A percentile compares a stretch with the other conserved stretches of the same genome.
These are phyloP conservation scores for Citrus hindsii DNA, from an alignment of 345 rosid species.

Conservation along the genomic window DNA sequence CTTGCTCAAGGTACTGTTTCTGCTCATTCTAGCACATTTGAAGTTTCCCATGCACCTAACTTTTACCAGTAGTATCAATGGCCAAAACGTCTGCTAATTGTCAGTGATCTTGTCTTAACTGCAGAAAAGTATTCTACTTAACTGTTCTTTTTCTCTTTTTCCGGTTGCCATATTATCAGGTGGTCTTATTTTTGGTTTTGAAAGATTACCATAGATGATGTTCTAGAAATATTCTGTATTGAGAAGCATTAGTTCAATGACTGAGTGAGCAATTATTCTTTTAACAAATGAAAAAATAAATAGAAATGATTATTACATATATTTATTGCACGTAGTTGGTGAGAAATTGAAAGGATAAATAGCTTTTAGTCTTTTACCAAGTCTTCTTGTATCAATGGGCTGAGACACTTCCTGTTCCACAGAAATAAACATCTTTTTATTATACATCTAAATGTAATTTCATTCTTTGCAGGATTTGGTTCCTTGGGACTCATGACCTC, in stretches of 20 bases:
- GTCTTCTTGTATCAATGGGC: neutral
- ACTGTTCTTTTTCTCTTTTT: neutral
- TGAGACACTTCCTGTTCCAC: neutral
- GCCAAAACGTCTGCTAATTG: neutral
- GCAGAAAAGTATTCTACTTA: neutral
- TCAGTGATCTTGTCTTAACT: neutral
- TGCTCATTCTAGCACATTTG: neutral
- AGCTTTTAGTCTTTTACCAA: neutral
- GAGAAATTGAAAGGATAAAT: neutral
- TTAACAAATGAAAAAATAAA: neutral
- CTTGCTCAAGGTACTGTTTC: conserved; percentile 80
- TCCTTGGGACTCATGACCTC: conserved; percentile 98
- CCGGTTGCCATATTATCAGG: neutral
- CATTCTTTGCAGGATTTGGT: conserved; percentile 73
- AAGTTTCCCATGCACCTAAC: neutral
- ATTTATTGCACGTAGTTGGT: neutral
- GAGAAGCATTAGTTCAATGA: neutral
- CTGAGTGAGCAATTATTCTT: neutral
- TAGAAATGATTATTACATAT: neutral
- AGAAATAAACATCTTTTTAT: neutral
- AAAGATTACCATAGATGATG: neutral
- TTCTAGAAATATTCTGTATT: neutral
- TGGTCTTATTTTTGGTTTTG: neutral
- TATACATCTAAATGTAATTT: conserved; percentile 11
- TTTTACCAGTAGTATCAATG: neutral